Evolutionary conservation across 352 stramenopile genomes (phyloP), one percentile per base, ranked within the genome.

Genomic region (Lagenidium sp.): DNA sequence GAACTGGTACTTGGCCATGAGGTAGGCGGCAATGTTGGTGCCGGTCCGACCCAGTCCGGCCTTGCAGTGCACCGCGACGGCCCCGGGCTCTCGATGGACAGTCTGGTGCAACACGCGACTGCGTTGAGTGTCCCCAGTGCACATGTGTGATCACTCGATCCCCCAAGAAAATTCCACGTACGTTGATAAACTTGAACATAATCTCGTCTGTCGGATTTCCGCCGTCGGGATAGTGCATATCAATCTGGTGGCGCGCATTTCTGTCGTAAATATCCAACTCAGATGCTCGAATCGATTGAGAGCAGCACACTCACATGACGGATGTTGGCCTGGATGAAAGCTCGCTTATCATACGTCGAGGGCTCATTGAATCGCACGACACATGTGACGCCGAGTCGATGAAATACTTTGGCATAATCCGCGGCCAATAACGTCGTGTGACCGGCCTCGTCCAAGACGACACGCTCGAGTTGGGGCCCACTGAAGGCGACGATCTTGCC

Each of bases 41-140:
- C 96, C 96, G 1, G 96, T 98, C 24, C 96, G 71, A 10, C 94
- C 96, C 5, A 99, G 64, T 7, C 96, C 96, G 15, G 95, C 95
- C 64, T 98, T 98, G 71, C 96, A 99, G 60, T 99, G 95, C n/a
- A 98, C 91, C 0, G 94, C 96, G 34, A 99, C 76, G 18, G 85
- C 90, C 19, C 88, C 82, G 0, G 44, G 47, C 34, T 85, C 69
- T 4, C 60, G 67, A 22, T 88, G 64, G 26, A n/a, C n/a, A n/a
- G n/a, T n/a, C n/a, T n/a, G n/a, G n/a, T n/a, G n/a, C n/a, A n/a
- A n/a, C n/a, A n/a, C n/a, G n/a, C n/a, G n/a, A n/a, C n/a, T n/a
- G n/a, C n/a, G n/a, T n/a, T n/a, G n/a, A n/a, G n/a, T n/a, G n/a
- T n/a, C 68, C 78, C 5, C 65, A 57, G 55, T 83, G 41, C 1